A percentile compares a stretch with the other conserved stretches of the same genome.
Conservation (phyloP, 1,139 yeast genomes). For the Candida glucosophila region DNA sequence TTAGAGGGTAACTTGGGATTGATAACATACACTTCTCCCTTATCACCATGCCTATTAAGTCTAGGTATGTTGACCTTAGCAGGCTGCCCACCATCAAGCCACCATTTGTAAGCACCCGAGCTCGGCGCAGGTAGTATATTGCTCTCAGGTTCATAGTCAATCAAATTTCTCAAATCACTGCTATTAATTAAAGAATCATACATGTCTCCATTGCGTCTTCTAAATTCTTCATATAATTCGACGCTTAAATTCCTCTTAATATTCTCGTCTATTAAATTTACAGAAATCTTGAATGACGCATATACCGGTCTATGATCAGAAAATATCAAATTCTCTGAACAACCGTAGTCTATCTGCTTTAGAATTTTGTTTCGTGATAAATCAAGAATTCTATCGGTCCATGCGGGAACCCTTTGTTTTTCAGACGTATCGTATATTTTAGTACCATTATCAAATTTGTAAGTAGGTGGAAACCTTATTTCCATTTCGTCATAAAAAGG, state of each 20-base stretch:
- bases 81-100: conserved; percentile 74
- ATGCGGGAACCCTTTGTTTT: conserved; percentile 88
- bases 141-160: conserved; percentile 17
- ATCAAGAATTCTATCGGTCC: conserved; percentile 79
- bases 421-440: conserved; percentile 76
- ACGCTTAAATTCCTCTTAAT: conserved; percentile 50
- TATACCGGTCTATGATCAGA: conserved; percentile 94
- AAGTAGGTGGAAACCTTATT: conserved; percentile 78
- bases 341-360: conserved; percentile 57
- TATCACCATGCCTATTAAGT: conserved; percentile 21
- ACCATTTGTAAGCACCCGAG: conserved; percentile 78
- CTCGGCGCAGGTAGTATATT: conserved; percentile 77
- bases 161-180: conserved; percentile 21
- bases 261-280: conserved; percentile 61
- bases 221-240: conserved; percentile 52
- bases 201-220: conserved; percentile 32
- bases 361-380: conserved; percentile 43
- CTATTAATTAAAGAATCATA: conserved; percentile 28
- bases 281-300: conserved; percentile 62
- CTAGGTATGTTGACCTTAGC: conserved; percentile 55
- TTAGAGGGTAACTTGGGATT: conserved; percentile 64
- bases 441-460: conserved; percentile 83
- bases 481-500: conserved; percentile 68
- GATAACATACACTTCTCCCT: conserved; percentile 33
- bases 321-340: conserved; percentile 53